These are phyloP conservation scores for Perkinsus chesapeaki DNA, from an alignment of 169 alveolate genomes.

Conservation along the genomic window DNA sequence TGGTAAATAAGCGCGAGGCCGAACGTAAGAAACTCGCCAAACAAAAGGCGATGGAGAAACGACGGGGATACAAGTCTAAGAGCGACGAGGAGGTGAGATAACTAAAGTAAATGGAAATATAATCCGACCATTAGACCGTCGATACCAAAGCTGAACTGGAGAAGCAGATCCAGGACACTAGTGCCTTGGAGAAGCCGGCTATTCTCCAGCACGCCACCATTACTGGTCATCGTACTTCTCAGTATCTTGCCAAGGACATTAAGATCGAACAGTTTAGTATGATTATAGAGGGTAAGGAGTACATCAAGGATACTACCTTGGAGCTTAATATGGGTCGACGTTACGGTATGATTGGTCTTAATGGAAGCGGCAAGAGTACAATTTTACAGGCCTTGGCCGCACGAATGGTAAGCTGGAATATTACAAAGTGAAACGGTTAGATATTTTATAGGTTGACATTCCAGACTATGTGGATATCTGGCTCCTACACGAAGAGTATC, in stretches of 20 bases:
- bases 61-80: not conserved
- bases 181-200: not conserved
- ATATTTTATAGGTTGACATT: slow-evolving; percentile 44
- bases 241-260: slow-evolving; percentile 29
- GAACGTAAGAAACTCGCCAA: not conserved
- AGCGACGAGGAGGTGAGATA: not conserved
- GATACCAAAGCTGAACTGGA: not conserved
- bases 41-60: not conserved
- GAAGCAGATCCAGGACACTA: not conserved
- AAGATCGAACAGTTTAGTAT: slow-evolving; percentile 64
- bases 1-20: not conserved
- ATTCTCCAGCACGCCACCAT: not conserved
- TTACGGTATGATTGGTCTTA: slow-evolving; percentile 89
- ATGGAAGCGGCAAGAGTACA: slow-evolving; percentile 93
- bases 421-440: slow-evolving; percentile 74
- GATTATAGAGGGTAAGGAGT: slow-evolving; percentile 81
- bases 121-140: not conserved
- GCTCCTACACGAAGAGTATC: slow-evolving; percentile 15
- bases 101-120: too few relatives aligned
- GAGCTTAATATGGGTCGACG: slow-evolving; percentile 78
- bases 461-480: slow-evolving; percentile 25
- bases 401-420: slow-evolving; percentile 74
- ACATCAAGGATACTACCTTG: slow-evolving; percentile 75
- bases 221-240: not conserved
- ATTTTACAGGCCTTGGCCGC: slow-evolving; percentile 84